These are phyloP conservation scores for Podospora fimiseda DNA, from an alignment of 495 filamentous ascomycete genomes.

Conservation along the genomic window DNA sequence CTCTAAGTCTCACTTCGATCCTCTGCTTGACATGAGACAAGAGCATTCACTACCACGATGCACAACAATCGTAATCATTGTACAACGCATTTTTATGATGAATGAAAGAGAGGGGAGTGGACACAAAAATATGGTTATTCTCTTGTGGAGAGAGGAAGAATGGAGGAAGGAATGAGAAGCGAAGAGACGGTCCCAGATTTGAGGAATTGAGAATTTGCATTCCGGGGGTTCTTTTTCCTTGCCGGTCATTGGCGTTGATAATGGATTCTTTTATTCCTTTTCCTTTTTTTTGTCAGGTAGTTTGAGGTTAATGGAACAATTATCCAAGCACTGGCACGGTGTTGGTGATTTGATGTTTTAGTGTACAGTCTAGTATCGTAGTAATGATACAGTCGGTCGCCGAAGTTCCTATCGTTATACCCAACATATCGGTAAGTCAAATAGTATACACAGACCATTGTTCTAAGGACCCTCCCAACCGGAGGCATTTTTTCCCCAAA, in stretches of 20 bases:
- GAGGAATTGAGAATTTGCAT: neutral
- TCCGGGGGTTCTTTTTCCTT: neutral
- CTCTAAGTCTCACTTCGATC: conserved; percentile 16
- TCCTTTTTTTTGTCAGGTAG: neutral
- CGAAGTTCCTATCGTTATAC: too few relatives aligned
- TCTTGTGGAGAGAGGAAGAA: neutral
- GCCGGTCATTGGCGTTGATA: neutral
- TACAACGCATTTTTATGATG: neutral
- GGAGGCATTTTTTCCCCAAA: too few relatives aligned
- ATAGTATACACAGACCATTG: too few relatives aligned
- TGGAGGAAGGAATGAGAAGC: neutral
- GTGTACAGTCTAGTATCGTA: too few relatives aligned
- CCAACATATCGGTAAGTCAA: too few relatives aligned
- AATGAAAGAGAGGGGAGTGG: neutral
- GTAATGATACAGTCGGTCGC: too few relatives aligned
- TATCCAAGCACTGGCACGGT: too few relatives aligned
- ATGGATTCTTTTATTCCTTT: neutral
- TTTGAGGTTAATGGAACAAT: too few relatives aligned
- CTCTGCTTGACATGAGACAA: neutral
- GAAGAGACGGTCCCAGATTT: neutral
- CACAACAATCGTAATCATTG: neutral
- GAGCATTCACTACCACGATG: neutral
- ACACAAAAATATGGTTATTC: neutral
- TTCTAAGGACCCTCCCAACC: too few relatives aligned
- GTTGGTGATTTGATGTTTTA: too few relatives aligned